Evolutionary conservation across 768 basidiomycete species (phyloP).

Genomic region (Favolaschia claudopus): DNA sequence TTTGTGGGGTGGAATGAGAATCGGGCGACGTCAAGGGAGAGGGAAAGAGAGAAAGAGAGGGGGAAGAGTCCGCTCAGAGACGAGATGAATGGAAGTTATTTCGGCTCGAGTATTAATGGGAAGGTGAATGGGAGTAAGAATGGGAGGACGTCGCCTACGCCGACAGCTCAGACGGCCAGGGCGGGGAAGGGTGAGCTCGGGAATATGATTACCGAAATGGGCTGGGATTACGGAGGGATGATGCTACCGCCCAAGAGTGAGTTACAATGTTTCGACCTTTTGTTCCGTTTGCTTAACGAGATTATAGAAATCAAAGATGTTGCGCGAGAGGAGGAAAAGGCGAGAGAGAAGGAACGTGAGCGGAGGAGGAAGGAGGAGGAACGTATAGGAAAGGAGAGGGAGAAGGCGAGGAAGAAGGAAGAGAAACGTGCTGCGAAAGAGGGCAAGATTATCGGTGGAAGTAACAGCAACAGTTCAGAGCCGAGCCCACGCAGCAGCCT

Average conservation of each 20-base stretch:
- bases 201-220: conserved; percentile 16
- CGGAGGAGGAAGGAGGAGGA: conserved; percentile 9
- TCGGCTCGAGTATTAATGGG: conserved; percentile 1
- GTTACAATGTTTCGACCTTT: too few species aligned
- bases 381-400: conserved; percentile 21
- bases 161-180: conserved; percentile 8
- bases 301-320: conserved; percentile 10
- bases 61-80: conserved; percentile 23
- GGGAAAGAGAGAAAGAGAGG: too few species aligned
- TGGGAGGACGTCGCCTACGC: conserved; percentile 13
- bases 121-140: conserved; percentile 6
- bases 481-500: conserved; percentile 4
- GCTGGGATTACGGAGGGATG: conserved; percentile 23
- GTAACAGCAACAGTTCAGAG: background rate
- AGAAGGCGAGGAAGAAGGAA: conserved; percentile 16
- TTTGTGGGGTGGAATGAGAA: conserved; percentile 31
- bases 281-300: too few species aligned
- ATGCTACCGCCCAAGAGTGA: conserved; percentile 24
- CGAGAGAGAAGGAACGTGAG: conserved; percentile 30
- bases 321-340: conserved; percentile 24
- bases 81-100: too few species aligned
- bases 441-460: conserved; percentile 23
- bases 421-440: conserved; percentile 24
- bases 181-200: conserved; percentile 22
- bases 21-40: too few species aligned